phyloP scores from a whole-genome alignment of 371 early-diverging fungal species.

The Mortierella sp. region DNA sequence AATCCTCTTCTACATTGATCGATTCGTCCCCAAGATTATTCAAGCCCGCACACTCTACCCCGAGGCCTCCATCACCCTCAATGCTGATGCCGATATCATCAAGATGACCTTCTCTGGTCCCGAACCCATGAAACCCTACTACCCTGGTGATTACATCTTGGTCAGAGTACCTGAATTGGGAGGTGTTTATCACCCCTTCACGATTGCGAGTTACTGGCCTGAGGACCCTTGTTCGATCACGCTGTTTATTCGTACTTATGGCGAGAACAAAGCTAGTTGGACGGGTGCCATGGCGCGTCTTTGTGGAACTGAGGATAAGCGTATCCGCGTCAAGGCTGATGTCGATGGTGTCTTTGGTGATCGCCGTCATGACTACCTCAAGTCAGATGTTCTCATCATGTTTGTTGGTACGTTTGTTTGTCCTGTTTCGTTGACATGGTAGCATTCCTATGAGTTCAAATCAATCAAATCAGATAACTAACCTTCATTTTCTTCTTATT shows the following conservation, averaged over 20 bases:
- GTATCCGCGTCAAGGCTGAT: constrained; percentile 41
- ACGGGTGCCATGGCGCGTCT: constrained; percentile 34
- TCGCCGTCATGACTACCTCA: constrained; percentile 56
- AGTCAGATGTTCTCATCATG: constrained; percentile 47
- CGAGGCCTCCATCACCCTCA: constrained; percentile 49
- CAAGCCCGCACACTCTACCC: constrained; percentile 44
- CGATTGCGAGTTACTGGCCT: constrained; percentile 56
- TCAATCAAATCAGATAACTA: background rate
- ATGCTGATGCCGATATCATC: constrained; percentile 52
- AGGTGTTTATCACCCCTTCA: constrained; percentile 52
- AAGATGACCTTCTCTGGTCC: constrained; percentile 45
- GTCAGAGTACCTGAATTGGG: constrained; percentile 46
- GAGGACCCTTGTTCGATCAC: constrained; percentile 54
- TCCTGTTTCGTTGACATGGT: background rate
- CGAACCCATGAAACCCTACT: constrained; percentile 58
- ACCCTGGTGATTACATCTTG: constrained; percentile 53
- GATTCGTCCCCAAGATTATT: constrained; percentile 56
- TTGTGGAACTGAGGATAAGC: constrained; percentile 54
- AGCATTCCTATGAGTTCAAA: no score
- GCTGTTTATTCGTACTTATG: constrained; percentile 46
- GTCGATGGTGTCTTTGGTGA: constrained; percentile 57
- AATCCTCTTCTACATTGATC: constrained; percentile 47
- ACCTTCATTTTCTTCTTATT: background rate
- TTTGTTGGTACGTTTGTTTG: constrained; percentile 27
- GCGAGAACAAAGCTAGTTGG: constrained; percentile 48